These are phyloP conservation scores for Fusarium sarcochroum DNA, from an alignment of 2,329 filamentous ascomycete genomes.

Conservation along the genomic window DNA sequence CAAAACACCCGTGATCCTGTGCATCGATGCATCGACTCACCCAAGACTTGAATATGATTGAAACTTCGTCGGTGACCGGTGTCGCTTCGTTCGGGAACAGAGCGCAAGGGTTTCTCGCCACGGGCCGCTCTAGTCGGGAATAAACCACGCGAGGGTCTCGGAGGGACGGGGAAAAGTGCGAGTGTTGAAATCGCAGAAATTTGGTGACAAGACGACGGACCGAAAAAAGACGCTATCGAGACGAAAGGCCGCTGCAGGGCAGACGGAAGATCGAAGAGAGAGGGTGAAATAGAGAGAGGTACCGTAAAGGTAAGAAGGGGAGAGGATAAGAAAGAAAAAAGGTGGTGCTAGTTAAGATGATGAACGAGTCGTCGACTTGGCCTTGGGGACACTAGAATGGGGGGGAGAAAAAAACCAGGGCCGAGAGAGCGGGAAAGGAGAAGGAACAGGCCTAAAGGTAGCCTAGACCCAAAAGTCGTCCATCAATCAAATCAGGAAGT, in stretches of 20 bases:
- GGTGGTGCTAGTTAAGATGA: constrained; percentile 43
- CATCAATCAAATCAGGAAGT: constrained; percentile 49
- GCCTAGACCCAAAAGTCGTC: constrained; percentile 31
- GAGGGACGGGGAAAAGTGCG: constrained; percentile 45
- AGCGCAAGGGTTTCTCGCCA: constrained; percentile 42
- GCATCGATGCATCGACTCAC: constrained; percentile 41
- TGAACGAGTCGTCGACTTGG: constrained; percentile 45
- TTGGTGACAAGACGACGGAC: constrained; percentile 38
- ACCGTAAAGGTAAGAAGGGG: constrained; percentile 31
- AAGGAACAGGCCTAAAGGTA: constrained; percentile 41
- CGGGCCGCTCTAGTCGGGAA: constrained; percentile 45
- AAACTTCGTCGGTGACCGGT: constrained; percentile 34
- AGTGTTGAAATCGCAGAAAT: constrained; percentile 40
- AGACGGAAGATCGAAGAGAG: constrained; percentile 41
- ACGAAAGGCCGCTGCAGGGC: constrained; percentile 42
- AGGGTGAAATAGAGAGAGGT: constrained; percentile 31
- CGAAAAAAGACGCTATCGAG: constrained; percentile 38
- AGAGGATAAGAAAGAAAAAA: constrained; percentile 28
- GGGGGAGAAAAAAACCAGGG: constrained; percentile 48
- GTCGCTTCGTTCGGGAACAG: constrained; percentile 37
- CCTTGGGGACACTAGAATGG: constrained; percentile 38
- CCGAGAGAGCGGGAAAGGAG: constrained; percentile 48
- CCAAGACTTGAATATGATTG: constrained; percentile 30
- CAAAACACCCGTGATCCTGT: constrained; percentile 34
- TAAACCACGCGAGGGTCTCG: constrained; percentile 48